Conservation (phyloP, 495 filamentous ascomycete species). For the Hyaloscypha hepaticicola region DNA sequence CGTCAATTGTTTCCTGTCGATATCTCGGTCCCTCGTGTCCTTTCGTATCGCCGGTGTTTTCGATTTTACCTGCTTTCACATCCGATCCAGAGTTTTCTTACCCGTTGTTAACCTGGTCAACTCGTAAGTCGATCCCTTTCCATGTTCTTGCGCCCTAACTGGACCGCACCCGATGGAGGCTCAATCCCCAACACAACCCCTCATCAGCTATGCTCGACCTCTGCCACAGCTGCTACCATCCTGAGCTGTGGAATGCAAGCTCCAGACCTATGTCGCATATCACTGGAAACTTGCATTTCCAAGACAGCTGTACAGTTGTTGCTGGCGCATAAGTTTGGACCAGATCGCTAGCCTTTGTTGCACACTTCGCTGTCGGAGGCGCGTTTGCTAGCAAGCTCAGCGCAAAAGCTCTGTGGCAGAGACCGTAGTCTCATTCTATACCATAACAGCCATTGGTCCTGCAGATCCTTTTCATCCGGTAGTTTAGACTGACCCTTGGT, state of each 20-base stretch:
- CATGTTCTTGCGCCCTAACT: slow-evolving; percentile 30
- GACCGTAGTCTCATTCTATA: slow-evolving; percentile 1
- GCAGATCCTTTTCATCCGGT: slow-evolving; percentile 1
- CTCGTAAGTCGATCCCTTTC: slow-evolving; percentile 30
- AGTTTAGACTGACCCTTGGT: slow-evolving; percentile 26
- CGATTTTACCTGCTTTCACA: slow-evolving; percentile 31
- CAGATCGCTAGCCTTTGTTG: slow-evolving; percentile 22
- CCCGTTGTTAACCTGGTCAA: slow-evolving; percentile 27
- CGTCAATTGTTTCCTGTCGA: slow-evolving; percentile 34
- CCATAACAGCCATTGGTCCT: slow-evolving; percentile 6
- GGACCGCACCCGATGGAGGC: slow-evolving; percentile 30
- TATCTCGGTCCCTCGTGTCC: slow-evolving; percentile 34
- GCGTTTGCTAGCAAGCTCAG: slow-evolving; percentile 32
- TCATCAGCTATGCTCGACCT: slow-evolving; percentile 11
- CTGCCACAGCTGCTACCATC: slow-evolving; percentile 10
- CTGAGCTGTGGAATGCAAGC: slow-evolving; percentile 6
- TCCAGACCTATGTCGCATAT: slow-evolving; percentile 19
- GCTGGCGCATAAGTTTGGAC: slow-evolving; percentile 28
- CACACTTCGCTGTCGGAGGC: slow-evolving; percentile 15
- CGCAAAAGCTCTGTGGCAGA: slow-evolving; percentile 17
- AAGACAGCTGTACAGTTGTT: slow-evolving; percentile 21
- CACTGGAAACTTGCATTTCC: slow-evolving; percentile 23
- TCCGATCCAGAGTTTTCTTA: slow-evolving; percentile 28
- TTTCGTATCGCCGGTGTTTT: slow-evolving; percentile 33
- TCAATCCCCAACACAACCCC: slow-evolving; percentile 31